These are phyloP conservation scores for Taphrina pruni DNA, from an alignment of 1,139 yeast species.

Conservation along the genomic window DNA sequence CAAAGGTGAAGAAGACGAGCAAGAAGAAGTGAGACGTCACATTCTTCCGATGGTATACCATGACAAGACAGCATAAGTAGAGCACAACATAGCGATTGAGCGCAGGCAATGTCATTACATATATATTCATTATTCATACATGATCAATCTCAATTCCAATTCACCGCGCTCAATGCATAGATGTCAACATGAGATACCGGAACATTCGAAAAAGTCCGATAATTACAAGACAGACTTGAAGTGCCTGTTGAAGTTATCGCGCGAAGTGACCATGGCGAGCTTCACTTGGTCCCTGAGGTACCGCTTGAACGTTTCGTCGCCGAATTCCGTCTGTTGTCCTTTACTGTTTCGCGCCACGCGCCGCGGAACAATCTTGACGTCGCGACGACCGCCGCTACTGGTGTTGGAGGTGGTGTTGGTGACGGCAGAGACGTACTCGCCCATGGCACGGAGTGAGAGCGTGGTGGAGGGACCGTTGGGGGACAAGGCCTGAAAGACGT, in stretches of 20 bases:
- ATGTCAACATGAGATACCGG: background rate
- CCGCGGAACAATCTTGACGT: background rate
- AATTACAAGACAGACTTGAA: conserved; percentile 19
- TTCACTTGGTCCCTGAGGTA: conserved; percentile 12
- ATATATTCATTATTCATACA: too few relatives aligned
- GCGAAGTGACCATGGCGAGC: conserved; percentile 17
- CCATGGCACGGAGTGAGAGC: conserved; percentile 22
- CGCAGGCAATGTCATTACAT: background rate
- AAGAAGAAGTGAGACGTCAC: conserved; percentile 32
- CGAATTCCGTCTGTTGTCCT: background rate
- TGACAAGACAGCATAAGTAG: background rate
- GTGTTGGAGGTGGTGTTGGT: background rate
- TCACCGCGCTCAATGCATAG: background rate
- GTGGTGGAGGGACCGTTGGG: conserved; percentile 10
- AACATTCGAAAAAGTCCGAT: background rate
- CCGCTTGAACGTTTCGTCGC: background rate
- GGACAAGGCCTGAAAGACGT: conserved; percentile 37
- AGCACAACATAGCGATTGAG: conserved; percentile 1
- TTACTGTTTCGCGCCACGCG: conserved; percentile 19
- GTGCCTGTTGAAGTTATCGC: conserved; percentile 8
- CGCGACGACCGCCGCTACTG: too few relatives aligned
- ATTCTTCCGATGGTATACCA: too few relatives aligned
- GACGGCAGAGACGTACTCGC: conserved; percentile 27
- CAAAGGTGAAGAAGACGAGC: conserved; percentile 40
- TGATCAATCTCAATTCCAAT: too few relatives aligned